These are phyloP conservation scores for Amylocystis lapponica DNA, from an alignment of 768 basidiomycete species.

Conservation along the genomic window DNA sequence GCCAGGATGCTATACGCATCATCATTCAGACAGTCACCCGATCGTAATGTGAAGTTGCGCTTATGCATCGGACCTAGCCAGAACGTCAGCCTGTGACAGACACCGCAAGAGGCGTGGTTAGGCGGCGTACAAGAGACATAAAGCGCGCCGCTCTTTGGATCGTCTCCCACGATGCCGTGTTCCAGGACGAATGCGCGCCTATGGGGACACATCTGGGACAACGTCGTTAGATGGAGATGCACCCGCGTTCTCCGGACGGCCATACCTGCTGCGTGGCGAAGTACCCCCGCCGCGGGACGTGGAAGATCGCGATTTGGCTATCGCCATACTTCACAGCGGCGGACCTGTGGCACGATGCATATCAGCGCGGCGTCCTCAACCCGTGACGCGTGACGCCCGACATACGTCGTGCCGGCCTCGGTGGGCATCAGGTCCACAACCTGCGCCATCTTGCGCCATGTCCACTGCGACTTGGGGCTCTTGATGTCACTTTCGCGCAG, in stretches of 20 bases:
- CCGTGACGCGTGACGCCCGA: conserved; percentile 2
- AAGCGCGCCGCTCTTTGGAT: conserved; percentile 41
- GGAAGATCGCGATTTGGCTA: conserved; percentile 64
- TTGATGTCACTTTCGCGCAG: conserved; percentile 33
- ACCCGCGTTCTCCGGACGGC: not conserved
- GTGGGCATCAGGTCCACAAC: conserved; percentile 44
- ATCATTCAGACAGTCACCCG: conserved; percentile 57
- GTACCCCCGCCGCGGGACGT: conserved; percentile 50
- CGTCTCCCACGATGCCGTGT: conserved; percentile 65
- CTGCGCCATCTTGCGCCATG: conserved; percentile 47
- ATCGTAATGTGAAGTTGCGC: conserved; percentile 52
- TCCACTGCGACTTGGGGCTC: conserved; percentile 47
- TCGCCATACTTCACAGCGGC: conserved; percentile 57
- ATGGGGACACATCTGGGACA: conserved; percentile 38
- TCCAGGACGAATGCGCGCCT: conserved; percentile 65
- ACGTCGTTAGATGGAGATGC: not conserved
- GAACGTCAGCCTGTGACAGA: too few relatives aligned
- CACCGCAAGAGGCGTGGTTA: not conserved
- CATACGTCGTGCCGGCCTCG: conserved; percentile 41
- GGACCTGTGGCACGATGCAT: conserved; percentile 23
- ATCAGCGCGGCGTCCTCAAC: not conserved
- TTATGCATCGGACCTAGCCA: conserved; percentile 55
- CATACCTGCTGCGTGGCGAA: conserved; percentile 67
- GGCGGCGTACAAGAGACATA: conserved; percentile 41
- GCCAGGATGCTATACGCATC: conserved; percentile 51